phyloP scores from a whole-genome alignment of 169 alveolate species.

The Plasmodium yoelii region DNA sequence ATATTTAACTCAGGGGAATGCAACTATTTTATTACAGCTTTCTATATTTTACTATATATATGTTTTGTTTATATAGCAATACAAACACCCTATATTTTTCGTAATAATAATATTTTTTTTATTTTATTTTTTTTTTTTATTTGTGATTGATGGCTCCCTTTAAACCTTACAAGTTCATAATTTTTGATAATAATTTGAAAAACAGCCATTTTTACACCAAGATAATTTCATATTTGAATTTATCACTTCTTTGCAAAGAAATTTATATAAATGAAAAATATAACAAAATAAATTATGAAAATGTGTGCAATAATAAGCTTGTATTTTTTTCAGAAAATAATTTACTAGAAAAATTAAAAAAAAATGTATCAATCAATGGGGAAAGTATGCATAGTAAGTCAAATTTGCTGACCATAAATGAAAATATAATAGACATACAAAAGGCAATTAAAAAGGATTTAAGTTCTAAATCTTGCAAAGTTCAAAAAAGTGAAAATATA shows the following conservation, averaged over 20 bases:
- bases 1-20: too few relatives aligned
- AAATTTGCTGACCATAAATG: not conserved
- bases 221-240: constrained; percentile 35
- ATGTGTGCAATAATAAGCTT: constrained; percentile 25
- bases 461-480: too few relatives aligned
- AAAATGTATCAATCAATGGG: not conserved
- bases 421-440: constrained; percentile 1
- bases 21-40: too few relatives aligned
- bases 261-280: constrained; percentile 45
- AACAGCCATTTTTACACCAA: constrained; percentile 20
- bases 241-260: constrained; percentile 63
- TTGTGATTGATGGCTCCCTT: constrained; percentile 49
- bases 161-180: constrained; percentile 61
- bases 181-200: constrained; percentile 30
- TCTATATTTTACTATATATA: too few relatives aligned
- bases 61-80: too few relatives aligned
- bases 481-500: not conserved
- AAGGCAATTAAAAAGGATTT: not conserved
- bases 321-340: constrained; percentile 25
- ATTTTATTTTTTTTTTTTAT: not conserved
- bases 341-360: constrained; percentile 14
- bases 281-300: constrained; percentile 27
- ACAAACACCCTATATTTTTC: not conserved
- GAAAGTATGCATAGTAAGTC: not conserved
- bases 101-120: not conserved